Percentiles rank a stretch among this genome's conserved stretches.
Conservation (phyloP, 345 rosid genomes). For the Salix purpurea region DNA sequence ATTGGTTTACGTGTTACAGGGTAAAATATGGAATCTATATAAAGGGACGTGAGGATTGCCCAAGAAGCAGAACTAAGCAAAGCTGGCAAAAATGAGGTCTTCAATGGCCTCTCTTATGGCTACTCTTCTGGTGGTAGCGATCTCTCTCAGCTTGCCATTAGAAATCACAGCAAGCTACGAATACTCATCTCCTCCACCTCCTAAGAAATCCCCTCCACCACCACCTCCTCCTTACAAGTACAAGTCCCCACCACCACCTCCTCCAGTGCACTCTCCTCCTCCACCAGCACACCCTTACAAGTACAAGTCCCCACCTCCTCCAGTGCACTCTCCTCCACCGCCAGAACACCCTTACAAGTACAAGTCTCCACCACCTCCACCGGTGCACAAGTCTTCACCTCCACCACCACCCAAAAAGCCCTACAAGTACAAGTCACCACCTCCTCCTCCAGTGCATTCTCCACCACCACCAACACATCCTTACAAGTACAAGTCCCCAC, state of each 20-base stretch:
- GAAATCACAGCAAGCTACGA: conserved; percentile 38
- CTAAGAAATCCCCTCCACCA: conserved; percentile 16
- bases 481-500: background rate
- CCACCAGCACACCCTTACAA: background rate
- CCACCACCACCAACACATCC: background rate
- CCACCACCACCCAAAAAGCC: conserved; percentile 2
- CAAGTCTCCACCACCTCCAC: conserved; percentile 16
- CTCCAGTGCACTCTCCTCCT: background rate
- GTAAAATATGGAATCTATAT: conserved; percentile 46
- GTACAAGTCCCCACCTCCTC: conserved; percentile 10
- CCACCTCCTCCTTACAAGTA: conserved; percentile 29
- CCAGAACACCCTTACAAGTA: background rate
- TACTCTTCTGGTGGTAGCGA: conserved; percentile 38
- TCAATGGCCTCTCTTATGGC: conserved; percentile 45
- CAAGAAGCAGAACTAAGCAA: conserved; percentile 27
- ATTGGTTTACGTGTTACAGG: background rate
- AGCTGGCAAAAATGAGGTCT: conserved; percentile 37
- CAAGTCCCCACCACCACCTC: conserved; percentile 12
- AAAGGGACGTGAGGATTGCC: conserved; percentile 31
- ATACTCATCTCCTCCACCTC: conserved; percentile 41
- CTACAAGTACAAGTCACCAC: background rate
- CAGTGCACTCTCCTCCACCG: background rate
- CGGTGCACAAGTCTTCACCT: background rate
- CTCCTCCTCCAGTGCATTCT: background rate
- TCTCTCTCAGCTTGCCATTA: conserved; percentile 43